Evolutionary conservation across 495 filamentous ascomycete species (phyloP), one percentile per base, ranked within the genome.

Genomic region (Aspergillus sparsus): DNA sequence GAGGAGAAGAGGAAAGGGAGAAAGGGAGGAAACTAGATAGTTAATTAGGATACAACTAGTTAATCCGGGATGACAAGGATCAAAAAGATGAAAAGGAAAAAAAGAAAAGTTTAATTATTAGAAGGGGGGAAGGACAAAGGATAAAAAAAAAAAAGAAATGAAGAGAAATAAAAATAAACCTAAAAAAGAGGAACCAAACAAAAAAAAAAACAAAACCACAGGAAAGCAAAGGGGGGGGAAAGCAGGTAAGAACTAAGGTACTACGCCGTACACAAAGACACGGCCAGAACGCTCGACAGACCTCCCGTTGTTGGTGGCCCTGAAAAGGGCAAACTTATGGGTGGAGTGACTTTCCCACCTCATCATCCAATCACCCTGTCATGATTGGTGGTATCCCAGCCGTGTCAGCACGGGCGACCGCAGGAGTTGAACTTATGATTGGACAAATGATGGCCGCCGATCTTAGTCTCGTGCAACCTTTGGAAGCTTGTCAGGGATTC

Each of bases 391-490:
- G 3, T 2, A 12, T 5, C 2, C 32, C 55, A 60, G 58, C 60
- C 60, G 66, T 58, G 66, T 58, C 65, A 56, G 62, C 62, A 58
- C 60, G 62, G 65, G 57, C 56, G 51, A 58, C 53, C 55, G 57
- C 52, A 62, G 65, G 62, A 35, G 33, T 37, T 31, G 21, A 3
- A 3, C 21, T 27, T 3, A 27, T 27, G 21, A 27, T 27, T 27
- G 21, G 21, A 27, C 21, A 27, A 27, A 27, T 27, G 21, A 27
- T 27, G 21, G 21, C 21, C 15, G 62, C 51, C 55, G 62, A 63
- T 68, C 62, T 34, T 44, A 62, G 62, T 68, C 66, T 68, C 66
- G 65, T 68, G 66, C 66, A 34, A 63, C 45, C 46, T 21, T 16
- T 39, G 46, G 61, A 67, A 67, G 65, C 65, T 67, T 67, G 61